Evolutionary conservation across 768 basidiomycete genomes (phyloP).

Genomic region (Mrakia frigida): DNA sequence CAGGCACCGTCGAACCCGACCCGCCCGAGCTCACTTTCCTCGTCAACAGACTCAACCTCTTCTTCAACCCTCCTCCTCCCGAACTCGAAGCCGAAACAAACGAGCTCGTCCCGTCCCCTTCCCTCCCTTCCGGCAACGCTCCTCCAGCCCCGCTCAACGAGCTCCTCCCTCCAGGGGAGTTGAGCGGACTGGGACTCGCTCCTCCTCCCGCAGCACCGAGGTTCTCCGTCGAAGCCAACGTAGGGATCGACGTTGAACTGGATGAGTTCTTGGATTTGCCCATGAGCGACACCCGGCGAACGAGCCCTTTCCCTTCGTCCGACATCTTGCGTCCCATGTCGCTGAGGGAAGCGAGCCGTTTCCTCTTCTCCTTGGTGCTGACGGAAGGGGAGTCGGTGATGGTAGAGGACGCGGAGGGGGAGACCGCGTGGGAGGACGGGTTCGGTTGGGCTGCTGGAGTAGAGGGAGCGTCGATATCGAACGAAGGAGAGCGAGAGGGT

Average conservation of each 20-base stretch:
- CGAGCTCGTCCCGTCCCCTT: slow-evolving; percentile 7
- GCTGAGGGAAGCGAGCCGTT: slow-evolving; percentile 13
- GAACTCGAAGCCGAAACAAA: neutral
- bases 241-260: neutral
- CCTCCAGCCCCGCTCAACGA: neutral
- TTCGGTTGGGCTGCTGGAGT: neutral
- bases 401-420: neutral
- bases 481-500: neutral
- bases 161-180: slow-evolving; percentile 5
- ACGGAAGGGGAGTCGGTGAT: slow-evolving; percentile 3
- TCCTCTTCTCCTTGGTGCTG: slow-evolving; percentile 20
- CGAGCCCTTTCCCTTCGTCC: slow-evolving; percentile 20
- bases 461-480: neutral
- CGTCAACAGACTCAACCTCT: slow-evolving; percentile 14
- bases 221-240: neutral
- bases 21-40: slow-evolving; percentile 8
- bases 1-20: neutral
- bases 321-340: slow-evolving; percentile 26
- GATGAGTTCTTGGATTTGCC: slow-evolving; percentile 1
- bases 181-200: neutral
- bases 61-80: slow-evolving; percentile 1
- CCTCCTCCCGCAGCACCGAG: neutral
- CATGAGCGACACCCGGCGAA: slow-evolving; percentile 13
- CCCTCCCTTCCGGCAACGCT: neutral
- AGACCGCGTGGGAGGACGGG: neutral